These are phyloP conservation scores for Lipomyces starkeyi DNA, from an alignment of 805 yeast genomes.

Conservation along the genomic window DNA sequence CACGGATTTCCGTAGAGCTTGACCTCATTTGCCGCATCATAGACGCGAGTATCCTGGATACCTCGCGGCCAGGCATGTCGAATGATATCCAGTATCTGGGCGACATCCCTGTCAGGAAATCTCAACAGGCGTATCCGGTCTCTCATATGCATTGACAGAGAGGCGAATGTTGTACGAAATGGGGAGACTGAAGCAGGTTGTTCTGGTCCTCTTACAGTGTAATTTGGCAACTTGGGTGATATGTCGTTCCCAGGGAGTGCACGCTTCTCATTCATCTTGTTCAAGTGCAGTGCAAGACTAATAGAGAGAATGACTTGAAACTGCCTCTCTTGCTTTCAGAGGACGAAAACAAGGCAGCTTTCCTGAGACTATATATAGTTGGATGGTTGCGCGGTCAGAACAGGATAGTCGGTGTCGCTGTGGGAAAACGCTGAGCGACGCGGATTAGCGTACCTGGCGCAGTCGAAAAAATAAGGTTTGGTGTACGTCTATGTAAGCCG, in stretches of 20 bases:
- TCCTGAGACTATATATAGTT: neutral
- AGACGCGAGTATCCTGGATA: neutral
- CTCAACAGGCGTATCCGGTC: slow-evolving; percentile 3
- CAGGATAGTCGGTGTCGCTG: too few species aligned
- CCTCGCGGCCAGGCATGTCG: slow-evolving; percentile 2
- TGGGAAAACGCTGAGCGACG: too few species aligned
- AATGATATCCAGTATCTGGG: neutral
- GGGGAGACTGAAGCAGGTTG: neutral
- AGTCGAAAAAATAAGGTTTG: too few species aligned
- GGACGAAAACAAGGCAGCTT: neutral
- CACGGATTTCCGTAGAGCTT: slow-evolving; percentile 3
- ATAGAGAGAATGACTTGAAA: neutral
- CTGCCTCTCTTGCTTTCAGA: neutral
- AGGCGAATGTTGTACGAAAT: slow-evolving; percentile 6
- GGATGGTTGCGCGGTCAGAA: too few species aligned
- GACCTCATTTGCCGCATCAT: neutral
- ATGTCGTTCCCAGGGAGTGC: neutral
- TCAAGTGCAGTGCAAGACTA: neutral
- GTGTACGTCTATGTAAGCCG: too few species aligned
- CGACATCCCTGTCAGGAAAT: neutral
- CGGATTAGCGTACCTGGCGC: too few species aligned
- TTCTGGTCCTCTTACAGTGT: neutral
- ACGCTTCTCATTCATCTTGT: slow-evolving; percentile 3
- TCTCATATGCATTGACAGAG: slow-evolving; percentile 2
- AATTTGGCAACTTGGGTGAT: neutral